Evolutionary conservation across 2,329 filamentous ascomycete species (phyloP), one percentile per base, ranked within the genome.

Genomic region (Emergomyces orientalis): DNA sequence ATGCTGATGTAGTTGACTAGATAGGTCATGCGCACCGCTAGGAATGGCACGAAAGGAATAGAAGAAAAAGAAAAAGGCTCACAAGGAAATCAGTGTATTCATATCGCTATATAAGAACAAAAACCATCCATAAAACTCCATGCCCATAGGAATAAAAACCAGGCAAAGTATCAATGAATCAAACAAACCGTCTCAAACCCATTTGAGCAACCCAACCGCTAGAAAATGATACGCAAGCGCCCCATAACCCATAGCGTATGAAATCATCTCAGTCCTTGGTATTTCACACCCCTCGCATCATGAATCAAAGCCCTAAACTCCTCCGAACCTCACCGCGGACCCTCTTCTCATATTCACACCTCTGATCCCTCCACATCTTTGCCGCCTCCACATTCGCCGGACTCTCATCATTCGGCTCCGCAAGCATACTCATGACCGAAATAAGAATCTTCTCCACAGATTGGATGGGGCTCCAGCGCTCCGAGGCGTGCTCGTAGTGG

Each of bases 351-450:
- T 97, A 99, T 74, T 95, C 90, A 25, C 79, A 72, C 67, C 91
- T 84, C 65, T 87, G 82, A 54, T 94, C 90, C 62, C 94, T 84
- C 84, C 94, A 89, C 80, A 96, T 78, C 65, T 89, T 85, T 11
- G 93, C 94, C 2, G 94, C 94, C 78, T 97, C 93, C 27, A 97
- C 86, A 73, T 99, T 97, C 59, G 94, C 94, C 0, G 94, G 91
- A 70, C 89, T 93, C 81, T 97, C 94, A 72, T 96, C 91, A 74
- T 99, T 99, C 56, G 94, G 94, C 71, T 89, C 88, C 66, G 90
- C 87, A 67, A 99, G 86, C 80, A 99, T 87, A 74, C 89, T 94
- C 74, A 99, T 95, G 37, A 96, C 92, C 70, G 87, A 91, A 43
- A 99, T 78, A 57, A 99, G 80, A 66, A 99, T 97, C 37, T 91